Percentiles rank a stretch among this genome's conserved stretches.
phyloP scores from a whole-genome alignment of 345 rosid genomes.

The Acer saccharum region DNA sequence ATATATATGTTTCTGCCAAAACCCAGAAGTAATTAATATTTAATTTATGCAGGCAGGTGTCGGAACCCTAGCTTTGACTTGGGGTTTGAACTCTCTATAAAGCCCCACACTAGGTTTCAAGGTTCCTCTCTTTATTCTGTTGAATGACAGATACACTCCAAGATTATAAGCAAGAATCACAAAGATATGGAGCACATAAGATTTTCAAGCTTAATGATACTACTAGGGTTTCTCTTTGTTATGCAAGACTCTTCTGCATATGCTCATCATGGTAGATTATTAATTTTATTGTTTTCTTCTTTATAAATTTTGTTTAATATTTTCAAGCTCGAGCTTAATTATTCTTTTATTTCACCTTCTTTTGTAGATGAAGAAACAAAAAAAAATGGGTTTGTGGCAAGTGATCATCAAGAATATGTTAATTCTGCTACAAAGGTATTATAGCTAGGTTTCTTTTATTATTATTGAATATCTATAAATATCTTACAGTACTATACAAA shows the following conservation, averaged over 20 bases:
- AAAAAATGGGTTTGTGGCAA: neutral
- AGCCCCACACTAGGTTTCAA: conserved; percentile 26
- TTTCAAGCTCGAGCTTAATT: neutral
- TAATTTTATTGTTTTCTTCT: neutral
- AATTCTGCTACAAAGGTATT: conserved; percentile 20
- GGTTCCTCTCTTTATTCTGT: conserved; percentile 32
- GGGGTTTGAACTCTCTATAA: conserved; percentile 45
- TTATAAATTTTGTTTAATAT: neutral
- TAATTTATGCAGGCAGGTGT: conserved; percentile 17
- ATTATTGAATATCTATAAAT: too few species aligned
- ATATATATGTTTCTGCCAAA: conserved; percentile 21
- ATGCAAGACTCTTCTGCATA: conserved; percentile 21
- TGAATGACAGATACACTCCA: neutral
- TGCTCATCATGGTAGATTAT: conserved; percentile 37
- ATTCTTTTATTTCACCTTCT: neutral
- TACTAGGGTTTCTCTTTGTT: conserved; percentile 38
- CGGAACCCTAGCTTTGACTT: conserved; percentile 47
- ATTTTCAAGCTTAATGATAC: conserved; percentile 25
- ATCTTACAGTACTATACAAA: neutral
- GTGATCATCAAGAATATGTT: conserved; percentile 3
- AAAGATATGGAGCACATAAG: conserved; percentile 33
- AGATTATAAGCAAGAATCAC: conserved; percentile 10
- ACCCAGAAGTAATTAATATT: conserved; percentile 25
- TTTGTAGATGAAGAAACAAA: neutral
- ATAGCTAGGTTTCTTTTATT: neutral